These are phyloP conservation scores for Zymoseptoria tritici DNA, from an alignment of 2,329 filamentous ascomycete genomes.

Conservation along the genomic window DNA sequence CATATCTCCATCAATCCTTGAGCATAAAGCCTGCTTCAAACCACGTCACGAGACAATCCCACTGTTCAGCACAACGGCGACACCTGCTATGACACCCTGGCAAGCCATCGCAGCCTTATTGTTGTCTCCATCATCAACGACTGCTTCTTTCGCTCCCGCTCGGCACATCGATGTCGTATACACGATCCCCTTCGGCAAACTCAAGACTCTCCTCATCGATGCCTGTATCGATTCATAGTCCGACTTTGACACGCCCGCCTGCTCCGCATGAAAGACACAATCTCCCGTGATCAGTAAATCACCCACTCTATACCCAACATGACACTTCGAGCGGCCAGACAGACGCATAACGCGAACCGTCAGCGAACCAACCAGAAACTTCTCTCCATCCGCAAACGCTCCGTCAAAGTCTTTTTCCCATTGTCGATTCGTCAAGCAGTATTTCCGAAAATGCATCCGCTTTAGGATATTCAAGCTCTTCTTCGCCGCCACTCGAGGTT, in stretches of 20 bases:
- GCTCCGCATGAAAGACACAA: neutral
- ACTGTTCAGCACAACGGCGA: neutral
- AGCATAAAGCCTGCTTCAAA: neutral
- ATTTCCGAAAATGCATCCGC: slow-evolving; percentile 42
- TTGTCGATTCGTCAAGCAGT: slow-evolving; percentile 40
- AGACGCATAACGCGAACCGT: slow-evolving; percentile 45
- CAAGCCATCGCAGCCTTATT: neutral
- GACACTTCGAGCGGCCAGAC: slow-evolving; percentile 17
- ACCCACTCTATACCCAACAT: neutral
- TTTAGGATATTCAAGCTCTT: slow-evolving; percentile 49
- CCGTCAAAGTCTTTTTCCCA: slow-evolving; percentile 45
- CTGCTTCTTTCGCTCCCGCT: neutral
- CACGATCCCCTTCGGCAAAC: neutral
- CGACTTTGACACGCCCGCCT: neutral
- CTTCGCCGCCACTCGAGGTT: slow-evolving; percentile 47
- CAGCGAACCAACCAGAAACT: slow-evolving; percentile 45
- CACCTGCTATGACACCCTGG: neutral
- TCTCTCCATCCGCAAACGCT: slow-evolving; percentile 46
- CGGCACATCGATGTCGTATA: neutral
- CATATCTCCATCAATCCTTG: neutral
- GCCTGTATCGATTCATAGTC: neutral
- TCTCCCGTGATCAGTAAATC: neutral
- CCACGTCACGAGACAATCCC: neutral
- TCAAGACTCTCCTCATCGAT: neutral
- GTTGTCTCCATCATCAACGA: neutral